Percentiles rank a stretch among this genome's conserved stretches.
These are phyloP conservation scores for Diaporthe destruens DNA, from an alignment of 2,329 filamentous ascomycete genomes.

Conservation along the genomic window DNA sequence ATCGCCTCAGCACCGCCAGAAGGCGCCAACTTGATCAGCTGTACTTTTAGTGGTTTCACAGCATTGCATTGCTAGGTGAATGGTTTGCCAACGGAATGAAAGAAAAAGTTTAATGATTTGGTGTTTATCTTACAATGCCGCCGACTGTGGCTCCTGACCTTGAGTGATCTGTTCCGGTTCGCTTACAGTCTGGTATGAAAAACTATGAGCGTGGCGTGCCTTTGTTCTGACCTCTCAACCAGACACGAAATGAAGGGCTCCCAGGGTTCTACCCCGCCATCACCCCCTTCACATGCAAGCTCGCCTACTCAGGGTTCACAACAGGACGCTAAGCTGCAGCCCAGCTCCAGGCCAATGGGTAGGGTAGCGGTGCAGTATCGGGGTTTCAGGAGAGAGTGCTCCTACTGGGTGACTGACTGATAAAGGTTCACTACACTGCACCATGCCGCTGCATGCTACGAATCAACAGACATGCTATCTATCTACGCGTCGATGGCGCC, in stretches of 20 bases:
- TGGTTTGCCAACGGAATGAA: slow-evolving; percentile 29
- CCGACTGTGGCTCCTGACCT: background rate
- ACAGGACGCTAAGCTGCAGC: slow-evolving; percentile 22
- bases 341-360: background rate
- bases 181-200: background rate
- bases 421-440: background rate
- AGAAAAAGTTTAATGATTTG: background rate
- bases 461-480: background rate
- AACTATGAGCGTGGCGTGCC: background rate
- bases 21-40: background rate
- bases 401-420: slow-evolving; percentile 6
- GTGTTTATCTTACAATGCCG: background rate
- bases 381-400: background rate
- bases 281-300: slow-evolving; percentile 14
- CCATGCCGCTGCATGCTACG: background rate
- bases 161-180: background rate
- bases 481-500: background rate
- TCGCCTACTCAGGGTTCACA: background rate
- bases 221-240: background rate
- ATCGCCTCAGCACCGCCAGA: no score
- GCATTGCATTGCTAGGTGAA: slow-evolving; percentile 41
- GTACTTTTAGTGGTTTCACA: slow-evolving; percentile 12
- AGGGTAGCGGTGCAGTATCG: slow-evolving; percentile 14
- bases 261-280: slow-evolving; percentile 11
- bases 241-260: background rate